Evolutionary conservation across 768 basidiomycete genomes (phyloP).

Genomic region (Pulveroboletus sp.): DNA sequence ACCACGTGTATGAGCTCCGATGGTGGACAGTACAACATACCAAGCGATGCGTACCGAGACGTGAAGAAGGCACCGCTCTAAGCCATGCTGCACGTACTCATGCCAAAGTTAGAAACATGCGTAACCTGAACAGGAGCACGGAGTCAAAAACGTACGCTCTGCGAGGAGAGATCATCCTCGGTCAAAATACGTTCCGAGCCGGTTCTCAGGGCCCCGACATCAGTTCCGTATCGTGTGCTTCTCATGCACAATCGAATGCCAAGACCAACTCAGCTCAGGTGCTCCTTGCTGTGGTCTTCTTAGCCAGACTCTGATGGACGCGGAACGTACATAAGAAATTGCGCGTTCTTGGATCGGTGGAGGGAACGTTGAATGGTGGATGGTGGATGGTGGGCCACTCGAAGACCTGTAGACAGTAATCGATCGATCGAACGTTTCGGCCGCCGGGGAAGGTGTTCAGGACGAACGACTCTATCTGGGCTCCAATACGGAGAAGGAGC

Average conservation of each 20-base stretch:
- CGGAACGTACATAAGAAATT: neutral
- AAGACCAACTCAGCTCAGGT: neutral
- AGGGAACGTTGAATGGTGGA: constrained; percentile 1
- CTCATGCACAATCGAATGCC: neutral
- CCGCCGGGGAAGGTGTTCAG: no score
- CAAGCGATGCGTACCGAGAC: neutral
- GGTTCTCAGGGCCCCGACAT: neutral
- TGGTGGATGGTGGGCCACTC: neutral
- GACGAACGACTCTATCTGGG: no score
- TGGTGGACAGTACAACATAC: neutral
- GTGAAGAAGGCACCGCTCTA: constrained; percentile 3
- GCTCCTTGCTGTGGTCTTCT: constrained; percentile 1
- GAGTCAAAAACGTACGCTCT: neutral
- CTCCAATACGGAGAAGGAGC: neutral
- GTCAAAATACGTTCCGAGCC: neutral
- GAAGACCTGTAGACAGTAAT: neutral
- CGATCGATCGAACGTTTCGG: no score
- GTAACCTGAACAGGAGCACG: neutral
- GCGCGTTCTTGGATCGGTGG: neutral
- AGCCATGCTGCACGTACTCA: constrained; percentile 1
- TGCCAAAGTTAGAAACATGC: constrained; percentile 1
- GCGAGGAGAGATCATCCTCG: neutral
- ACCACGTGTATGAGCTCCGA: neutral
- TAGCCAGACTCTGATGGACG: neutral
- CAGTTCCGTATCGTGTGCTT: neutral